Evolutionary conservation across 192 early-diverging fungal species (phyloP).

Genomic region (Backusella morwellensis): DNA sequence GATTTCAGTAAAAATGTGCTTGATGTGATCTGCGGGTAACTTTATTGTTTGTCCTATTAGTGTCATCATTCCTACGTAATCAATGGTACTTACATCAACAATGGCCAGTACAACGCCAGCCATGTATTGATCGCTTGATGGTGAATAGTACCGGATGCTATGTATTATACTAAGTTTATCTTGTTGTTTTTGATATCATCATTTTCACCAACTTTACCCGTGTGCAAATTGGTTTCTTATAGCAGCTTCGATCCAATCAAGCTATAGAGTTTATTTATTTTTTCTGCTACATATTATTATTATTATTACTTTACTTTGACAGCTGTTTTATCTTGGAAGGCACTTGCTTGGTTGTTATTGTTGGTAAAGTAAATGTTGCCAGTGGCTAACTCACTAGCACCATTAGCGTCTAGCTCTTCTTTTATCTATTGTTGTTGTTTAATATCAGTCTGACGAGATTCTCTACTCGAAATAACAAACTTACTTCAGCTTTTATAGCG

Average conservation of each 20-base stretch:
- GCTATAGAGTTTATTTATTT: no score
- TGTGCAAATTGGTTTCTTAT: constrained; percentile 4
- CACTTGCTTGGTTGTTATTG: neutral
- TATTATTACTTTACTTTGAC: neutral
- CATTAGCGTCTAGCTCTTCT: neutral
- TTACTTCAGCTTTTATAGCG: neutral
- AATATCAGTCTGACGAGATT: neutral
- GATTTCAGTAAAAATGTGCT: constrained; percentile 31
- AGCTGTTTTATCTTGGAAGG: neutral
- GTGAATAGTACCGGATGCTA: neutral
- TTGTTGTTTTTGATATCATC: neutral
- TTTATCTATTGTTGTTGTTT: neutral
- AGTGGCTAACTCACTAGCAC: neutral
- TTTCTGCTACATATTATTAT: no score
- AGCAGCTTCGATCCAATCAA: neutral
- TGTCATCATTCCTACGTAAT: neutral
- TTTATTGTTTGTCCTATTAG: neutral
- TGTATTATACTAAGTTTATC: neutral
- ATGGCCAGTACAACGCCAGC: neutral
- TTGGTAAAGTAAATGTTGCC: neutral
- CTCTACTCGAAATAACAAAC: neutral
- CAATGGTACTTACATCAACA: neutral
- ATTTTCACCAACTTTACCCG: neutral
- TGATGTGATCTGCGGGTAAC: constrained; percentile 28
- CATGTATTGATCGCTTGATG: neutral